Base-by-base conservation (phyloP, 495 filamentous ascomycete species). In the Penicillium diatomitis region DNA sequence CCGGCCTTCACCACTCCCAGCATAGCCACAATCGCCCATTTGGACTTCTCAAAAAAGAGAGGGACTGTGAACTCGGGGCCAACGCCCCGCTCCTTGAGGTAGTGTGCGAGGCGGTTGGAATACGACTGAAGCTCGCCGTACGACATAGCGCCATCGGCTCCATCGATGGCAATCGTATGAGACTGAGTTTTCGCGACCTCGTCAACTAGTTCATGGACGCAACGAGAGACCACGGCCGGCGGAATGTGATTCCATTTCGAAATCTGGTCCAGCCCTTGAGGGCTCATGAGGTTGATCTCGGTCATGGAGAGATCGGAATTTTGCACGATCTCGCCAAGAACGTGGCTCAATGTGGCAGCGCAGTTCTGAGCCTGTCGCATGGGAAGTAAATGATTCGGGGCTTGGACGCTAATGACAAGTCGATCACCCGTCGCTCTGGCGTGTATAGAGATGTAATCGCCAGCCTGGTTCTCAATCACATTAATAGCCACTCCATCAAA, bases 21-120 rank as follows among this genome's bases (percentile, higher is more conserved):
- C 57, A 62, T 62, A 7, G 59, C 52, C 9, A 78, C 55, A 5
- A 65, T 32, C 2, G 57, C 57, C 68, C 65, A 74, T 2, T 63
- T 62, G 0, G 70, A 37, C 20, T 52, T 52, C 11, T 42, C 50
- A 3, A 52, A 37, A 32, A 34, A 32, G 27, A 52, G 8, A n/a
- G 44, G 36, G 3, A 52, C 50, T 3, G 8, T 8, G n/a, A 37
- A 9, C 32, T 37, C 43, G n/a, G 38, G 44, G 1, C 44, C 32
- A 8, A 52, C 29, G 11, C 50, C 50, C 36, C 10, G 36, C 36
- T 38, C 6, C 9, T n/a, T 11, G 9, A 38, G 12, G 36, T 11
- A 11, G 9, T 9, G 10, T 11, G 36, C 36, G 9, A 38, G 8
- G 9, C 12, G 36, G 12, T 38, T 38, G 9, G 36, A 38, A 11